Conservation (phyloP, 2,329 filamentous ascomycete species). For the Ustulina deusta region DNA sequence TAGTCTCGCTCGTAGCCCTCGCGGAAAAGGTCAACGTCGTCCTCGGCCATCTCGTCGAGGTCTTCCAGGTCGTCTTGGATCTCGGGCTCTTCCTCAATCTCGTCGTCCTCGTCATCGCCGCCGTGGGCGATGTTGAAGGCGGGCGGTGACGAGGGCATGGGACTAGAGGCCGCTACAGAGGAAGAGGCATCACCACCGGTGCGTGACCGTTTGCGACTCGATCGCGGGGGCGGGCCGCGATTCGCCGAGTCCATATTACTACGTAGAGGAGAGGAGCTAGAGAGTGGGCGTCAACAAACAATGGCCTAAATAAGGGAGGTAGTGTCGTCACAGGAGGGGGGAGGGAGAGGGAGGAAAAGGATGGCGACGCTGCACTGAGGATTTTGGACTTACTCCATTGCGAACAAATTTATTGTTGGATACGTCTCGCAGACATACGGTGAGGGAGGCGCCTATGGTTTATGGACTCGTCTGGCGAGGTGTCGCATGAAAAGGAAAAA, state of each 20-base stretch:
- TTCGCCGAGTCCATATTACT: slow-evolving; percentile 86
- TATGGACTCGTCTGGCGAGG: neutral
- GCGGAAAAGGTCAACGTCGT: slow-evolving; percentile 82
- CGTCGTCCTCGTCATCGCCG: slow-evolving; percentile 79
- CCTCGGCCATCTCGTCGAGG: slow-evolving; percentile 84
- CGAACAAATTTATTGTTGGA: neutral
- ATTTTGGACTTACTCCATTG: slow-evolving; percentile 21
- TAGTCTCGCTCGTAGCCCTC: slow-evolving; percentile 81
- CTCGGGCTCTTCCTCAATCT: slow-evolving; percentile 78
- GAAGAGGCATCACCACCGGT: slow-evolving; percentile 64
- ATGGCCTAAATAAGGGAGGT: too few relatives aligned
- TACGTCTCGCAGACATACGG: neutral
- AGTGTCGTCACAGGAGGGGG: too few relatives aligned
- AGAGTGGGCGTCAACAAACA: slow-evolving; percentile 1
- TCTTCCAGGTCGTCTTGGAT: slow-evolving; percentile 80
- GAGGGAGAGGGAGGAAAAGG: neutral
- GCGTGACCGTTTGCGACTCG: slow-evolving; percentile 68
- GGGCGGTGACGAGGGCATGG: slow-evolving; percentile 75
- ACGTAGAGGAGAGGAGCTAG: slow-evolving; percentile 75
- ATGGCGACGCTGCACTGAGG: neutral
- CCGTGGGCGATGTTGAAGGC: slow-evolving; percentile 74
- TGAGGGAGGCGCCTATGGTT: neutral
- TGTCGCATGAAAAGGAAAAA: neutral
- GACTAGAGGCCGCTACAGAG: slow-evolving; percentile 68
- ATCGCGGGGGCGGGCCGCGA: slow-evolving; percentile 69